These are phyloP conservation scores for Oldenlandia corymbosa DNA, from an alignment of 257 asterid species.

Conservation along the genomic window DNA sequence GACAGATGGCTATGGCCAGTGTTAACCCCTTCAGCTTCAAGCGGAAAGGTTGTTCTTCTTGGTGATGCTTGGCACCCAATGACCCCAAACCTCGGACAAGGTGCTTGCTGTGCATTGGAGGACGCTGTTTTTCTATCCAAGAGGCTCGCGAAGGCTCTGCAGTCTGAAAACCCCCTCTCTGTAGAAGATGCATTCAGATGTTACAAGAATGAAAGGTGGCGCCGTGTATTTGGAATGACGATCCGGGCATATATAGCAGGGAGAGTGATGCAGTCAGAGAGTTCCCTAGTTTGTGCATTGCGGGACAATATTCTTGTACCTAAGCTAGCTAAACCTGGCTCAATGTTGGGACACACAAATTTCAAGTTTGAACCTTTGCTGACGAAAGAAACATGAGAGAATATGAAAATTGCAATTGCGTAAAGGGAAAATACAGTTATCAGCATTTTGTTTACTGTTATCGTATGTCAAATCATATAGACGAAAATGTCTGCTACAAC, in stretches of 20 bases:
- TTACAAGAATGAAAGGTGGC: slow-evolving; percentile 59
- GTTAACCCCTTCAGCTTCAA: slow-evolving; percentile 51
- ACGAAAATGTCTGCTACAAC: not conserved
- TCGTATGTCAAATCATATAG: not conserved
- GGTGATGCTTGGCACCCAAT: slow-evolving; percentile 99
- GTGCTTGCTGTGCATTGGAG: slow-evolving; percentile 83
- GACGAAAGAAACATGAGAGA: not conserved
- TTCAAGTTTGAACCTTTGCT: slow-evolving; percentile 39
- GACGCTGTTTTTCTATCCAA: slow-evolving; percentile 62
- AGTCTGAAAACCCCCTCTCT: slow-evolving; percentile 19
- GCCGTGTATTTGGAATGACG: slow-evolving; percentile 55
- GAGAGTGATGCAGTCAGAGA: slow-evolving; percentile 49
- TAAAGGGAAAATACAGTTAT: not conserved
- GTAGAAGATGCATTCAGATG: slow-evolving; percentile 62
- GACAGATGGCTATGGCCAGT: slow-evolving; percentile 95
- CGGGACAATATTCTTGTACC: slow-evolving; percentile 59
- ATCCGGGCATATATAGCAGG: slow-evolving; percentile 58
- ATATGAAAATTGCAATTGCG: too few relatives aligned
- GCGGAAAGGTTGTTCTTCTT: slow-evolving; percentile 61
- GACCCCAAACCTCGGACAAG: slow-evolving; percentile 96
- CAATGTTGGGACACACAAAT: slow-evolving; percentile 63
- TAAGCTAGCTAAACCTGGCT: slow-evolving; percentile 52
- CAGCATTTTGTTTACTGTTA: too few relatives aligned
- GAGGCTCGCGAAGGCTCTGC: slow-evolving; percentile 41
- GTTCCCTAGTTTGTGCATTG: slow-evolving; percentile 51